These are phyloP conservation scores for Aristolochia contorta DNA, from an alignment of 164 flowering plant genomes.

Conservation along the genomic window DNA sequence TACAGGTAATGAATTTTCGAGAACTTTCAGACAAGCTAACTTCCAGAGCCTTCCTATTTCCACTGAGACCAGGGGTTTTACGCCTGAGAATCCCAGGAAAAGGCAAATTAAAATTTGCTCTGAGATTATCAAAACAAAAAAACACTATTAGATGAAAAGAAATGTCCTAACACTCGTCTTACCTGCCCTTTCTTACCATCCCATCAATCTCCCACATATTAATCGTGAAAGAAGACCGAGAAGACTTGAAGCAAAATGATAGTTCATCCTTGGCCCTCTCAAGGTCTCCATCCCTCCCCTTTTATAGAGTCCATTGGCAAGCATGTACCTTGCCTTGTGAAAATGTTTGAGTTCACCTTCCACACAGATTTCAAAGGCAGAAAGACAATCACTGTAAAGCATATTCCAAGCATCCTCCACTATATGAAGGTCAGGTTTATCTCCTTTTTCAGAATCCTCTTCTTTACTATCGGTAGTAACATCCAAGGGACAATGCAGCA, in stretches of 20 bases:
- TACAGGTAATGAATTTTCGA: conserved; percentile 91
- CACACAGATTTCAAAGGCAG: conserved; percentile 73
- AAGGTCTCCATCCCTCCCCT: conserved; percentile 59
- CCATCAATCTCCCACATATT: conserved; percentile 99
- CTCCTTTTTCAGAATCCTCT: conserved; percentile 19
- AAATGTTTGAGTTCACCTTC: conserved; percentile 99
- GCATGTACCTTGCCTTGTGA: conserved; percentile 93
- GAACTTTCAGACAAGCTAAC: conserved; percentile 91
- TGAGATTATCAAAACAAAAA: too few relatives aligned
- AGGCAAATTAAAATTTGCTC: neutral
- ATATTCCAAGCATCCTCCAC: conserved; percentile 54
- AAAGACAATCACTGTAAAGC: conserved; percentile 82
- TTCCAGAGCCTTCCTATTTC: conserved; percentile 68
- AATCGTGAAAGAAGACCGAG: conserved; percentile 89
- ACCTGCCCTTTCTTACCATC: conserved; percentile 94
- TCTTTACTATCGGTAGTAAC: conserved; percentile 16
- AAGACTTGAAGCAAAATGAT: conserved; percentile 94
- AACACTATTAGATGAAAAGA: neutral
- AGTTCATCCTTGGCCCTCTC: conserved; percentile 90
- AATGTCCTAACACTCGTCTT: conserved; percentile 2
- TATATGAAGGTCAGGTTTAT: conserved; percentile 20
- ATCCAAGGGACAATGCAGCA: conserved; percentile 11
- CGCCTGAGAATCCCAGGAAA: conserved; percentile 43
- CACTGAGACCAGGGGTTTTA: conserved; percentile 59
- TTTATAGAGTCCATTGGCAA: conserved; percentile 75